These are phyloP conservation scores for Hygrocybe coccinea DNA, from an alignment of 768 basidiomycete species.

Conservation along the genomic window DNA sequence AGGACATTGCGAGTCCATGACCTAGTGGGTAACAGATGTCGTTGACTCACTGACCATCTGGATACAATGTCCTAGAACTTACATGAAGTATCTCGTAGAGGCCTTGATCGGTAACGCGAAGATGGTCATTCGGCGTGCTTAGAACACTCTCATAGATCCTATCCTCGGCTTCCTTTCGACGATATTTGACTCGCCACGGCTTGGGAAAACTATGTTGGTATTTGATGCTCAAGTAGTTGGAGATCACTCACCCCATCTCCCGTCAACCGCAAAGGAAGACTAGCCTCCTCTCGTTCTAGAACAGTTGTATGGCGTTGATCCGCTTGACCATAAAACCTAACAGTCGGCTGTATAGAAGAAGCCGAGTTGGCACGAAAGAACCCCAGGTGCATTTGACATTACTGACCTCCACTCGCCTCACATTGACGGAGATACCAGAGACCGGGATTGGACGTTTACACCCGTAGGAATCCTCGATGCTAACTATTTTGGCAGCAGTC, in stretches of 20 bases:
- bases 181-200: slow-evolving; percentile 88
- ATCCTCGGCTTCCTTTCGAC: slow-evolving; percentile 42
- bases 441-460: slow-evolving; percentile 75
- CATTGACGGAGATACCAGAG: slow-evolving; percentile 79
- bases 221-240: neutral
- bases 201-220: slow-evolving; percentile 27
- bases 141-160: slow-evolving; percentile 39
- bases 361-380: neutral
- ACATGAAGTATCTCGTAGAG: slow-evolving; percentile 71
- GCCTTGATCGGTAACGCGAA: slow-evolving; percentile 72
- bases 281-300: slow-evolving; percentile 67
- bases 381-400: neutral
- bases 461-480: slow-evolving; percentile 82
- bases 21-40: slow-evolving; percentile 42
- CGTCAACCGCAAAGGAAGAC: slow-evolving; percentile 78
- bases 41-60: neutral
- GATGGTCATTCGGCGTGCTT: slow-evolving; percentile 62
- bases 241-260: slow-evolving; percentile 72
- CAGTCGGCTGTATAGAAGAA: slow-evolving; percentile 61
- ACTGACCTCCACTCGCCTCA: slow-evolving; percentile 71
- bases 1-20: slow-evolving; percentile 80
- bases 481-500: slow-evolving; percentile 44
- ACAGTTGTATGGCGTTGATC: slow-evolving; percentile 56
- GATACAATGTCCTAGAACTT: slow-evolving; percentile 12
- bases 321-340: slow-evolving; percentile 71